phyloP scores from a whole-genome alignment of 83 land plant species.

The Thuja plicata region DNA sequence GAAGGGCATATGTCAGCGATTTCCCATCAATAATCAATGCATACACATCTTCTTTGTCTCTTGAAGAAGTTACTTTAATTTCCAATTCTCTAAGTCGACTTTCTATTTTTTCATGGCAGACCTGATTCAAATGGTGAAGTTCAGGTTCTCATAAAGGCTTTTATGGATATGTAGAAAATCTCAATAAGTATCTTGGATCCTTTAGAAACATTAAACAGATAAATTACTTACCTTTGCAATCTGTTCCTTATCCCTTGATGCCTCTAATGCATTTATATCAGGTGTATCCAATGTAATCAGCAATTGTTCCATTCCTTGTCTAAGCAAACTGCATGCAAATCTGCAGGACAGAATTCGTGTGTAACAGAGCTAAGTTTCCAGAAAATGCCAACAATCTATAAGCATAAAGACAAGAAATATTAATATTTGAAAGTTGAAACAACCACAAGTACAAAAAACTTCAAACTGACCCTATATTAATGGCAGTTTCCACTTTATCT shows the following conservation, averaged over 20 bases:
- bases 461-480: constrained; percentile 65
- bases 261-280: constrained; percentile 50
- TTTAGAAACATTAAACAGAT: neutral
- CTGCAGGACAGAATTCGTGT: constrained; percentile 26
- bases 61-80: constrained; percentile 18
- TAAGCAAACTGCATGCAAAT: constrained; percentile 73
- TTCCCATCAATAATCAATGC: constrained; percentile 59
- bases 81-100: constrained; percentile 46
- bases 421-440: neutral
- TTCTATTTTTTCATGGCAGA: constrained; percentile 33
- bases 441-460: neutral
- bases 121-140: constrained; percentile 15
- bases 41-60: constrained; percentile 27
- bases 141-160: neutral
- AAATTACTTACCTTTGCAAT: constrained; percentile 40
- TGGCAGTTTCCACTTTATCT: constrained; percentile 88
- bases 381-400: neutral
- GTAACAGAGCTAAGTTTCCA: constrained; percentile 7
- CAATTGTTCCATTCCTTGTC: constrained; percentile 78
- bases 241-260: constrained; percentile 47
- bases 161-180: neutral
- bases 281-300: constrained; percentile 45
- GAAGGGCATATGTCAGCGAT: constrained; percentile 41
- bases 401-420: neutral
- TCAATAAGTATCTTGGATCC: neutral